Percentiles rank a stretch among this genome's conserved stretches.
These are phyloP conservation scores for Dillenia suffruticosa DNA, from an alignment of 164 flowering plant genomes.

Conservation along the genomic window DNA sequence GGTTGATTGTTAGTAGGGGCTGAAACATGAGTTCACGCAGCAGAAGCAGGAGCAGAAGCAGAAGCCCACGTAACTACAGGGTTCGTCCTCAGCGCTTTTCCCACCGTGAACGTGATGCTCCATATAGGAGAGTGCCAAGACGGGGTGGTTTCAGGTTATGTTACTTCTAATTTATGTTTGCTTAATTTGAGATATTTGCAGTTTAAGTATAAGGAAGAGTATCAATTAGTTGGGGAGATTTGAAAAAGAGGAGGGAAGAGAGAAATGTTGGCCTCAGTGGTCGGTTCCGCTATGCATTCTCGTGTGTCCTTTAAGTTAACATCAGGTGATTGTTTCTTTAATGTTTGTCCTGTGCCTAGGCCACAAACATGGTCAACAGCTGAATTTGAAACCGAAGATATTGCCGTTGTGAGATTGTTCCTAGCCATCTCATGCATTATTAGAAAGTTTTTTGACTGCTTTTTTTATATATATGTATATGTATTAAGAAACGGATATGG, in stretches of 20 bases:
- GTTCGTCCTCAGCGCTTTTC: slow-evolving; percentile 38
- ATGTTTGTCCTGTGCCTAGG: not conserved
- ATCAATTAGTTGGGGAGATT: too few species aligned
- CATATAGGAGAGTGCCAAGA: slow-evolving; percentile 43
- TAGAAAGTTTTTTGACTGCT: too few species aligned
- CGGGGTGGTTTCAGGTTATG: slow-evolving; percentile 50
- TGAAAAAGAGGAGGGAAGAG: slow-evolving; percentile 1
- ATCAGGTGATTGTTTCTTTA: not conserved
- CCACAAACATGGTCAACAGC: too few species aligned
- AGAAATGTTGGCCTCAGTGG: not conserved
- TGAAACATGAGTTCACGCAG: slow-evolving; percentile 40
- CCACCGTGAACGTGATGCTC: slow-evolving; percentile 49
- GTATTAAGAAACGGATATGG: too few species aligned
- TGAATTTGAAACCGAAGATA: too few species aligned
- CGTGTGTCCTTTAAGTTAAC: not conserved
- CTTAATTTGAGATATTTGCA: not conserved
- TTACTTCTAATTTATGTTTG: slow-evolving; percentile 16
- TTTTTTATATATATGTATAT: too few species aligned
- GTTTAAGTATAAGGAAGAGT: not conserved
- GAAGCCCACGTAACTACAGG: slow-evolving; percentile 47
- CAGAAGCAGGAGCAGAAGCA: slow-evolving; percentile 42
- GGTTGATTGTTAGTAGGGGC: slow-evolving; percentile 19
- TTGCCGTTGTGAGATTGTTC: too few species aligned
- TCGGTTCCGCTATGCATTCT: not conserved
- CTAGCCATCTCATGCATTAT: too few species aligned